These are phyloP conservation scores for Eucalyptus regnans DNA, from an alignment of 345 rosid species.

Conservation along the genomic window DNA sequence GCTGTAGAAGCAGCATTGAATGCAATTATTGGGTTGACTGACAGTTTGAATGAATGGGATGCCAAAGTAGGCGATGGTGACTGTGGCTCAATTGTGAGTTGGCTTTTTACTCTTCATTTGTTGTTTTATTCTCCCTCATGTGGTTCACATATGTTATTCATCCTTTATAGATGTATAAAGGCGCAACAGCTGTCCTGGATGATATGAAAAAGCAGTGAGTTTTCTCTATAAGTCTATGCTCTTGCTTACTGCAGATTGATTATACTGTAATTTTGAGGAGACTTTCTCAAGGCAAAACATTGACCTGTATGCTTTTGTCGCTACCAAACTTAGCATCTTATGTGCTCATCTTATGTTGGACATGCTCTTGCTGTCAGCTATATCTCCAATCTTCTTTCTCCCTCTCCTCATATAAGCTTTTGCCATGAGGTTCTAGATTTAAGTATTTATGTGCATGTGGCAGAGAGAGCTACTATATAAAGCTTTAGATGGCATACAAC, in stretches of 20 bases:
- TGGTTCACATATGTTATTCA: neutral
- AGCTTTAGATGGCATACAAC: neutral
- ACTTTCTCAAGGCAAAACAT: neutral
- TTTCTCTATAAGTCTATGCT: neutral
- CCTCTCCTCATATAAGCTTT: neutral
- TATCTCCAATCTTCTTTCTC: neutral
- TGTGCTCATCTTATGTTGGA: neutral
- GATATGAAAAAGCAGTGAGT: constrained; percentile 80
- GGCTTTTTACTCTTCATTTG: neutral
- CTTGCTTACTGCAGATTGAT: neutral
- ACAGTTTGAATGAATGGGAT: constrained; percentile 89
- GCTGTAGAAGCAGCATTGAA: constrained; percentile 85
- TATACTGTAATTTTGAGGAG: neutral
- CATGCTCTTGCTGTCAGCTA: neutral
- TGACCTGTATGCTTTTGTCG: neutral
- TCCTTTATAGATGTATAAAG: constrained; percentile 55
- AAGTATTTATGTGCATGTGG: neutral
- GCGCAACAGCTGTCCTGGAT: constrained; percentile 75
- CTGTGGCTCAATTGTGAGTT: constrained; percentile 94
- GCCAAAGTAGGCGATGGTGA: constrained; percentile 95
- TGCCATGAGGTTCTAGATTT: neutral
- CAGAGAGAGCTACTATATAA: neutral
- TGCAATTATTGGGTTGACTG: constrained; percentile 50
- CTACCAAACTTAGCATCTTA: neutral
- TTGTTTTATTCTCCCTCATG: neutral